Base-by-base conservation (phyloP, 116 monocot genomes). In the Trichopus zeylanicus region DNA sequence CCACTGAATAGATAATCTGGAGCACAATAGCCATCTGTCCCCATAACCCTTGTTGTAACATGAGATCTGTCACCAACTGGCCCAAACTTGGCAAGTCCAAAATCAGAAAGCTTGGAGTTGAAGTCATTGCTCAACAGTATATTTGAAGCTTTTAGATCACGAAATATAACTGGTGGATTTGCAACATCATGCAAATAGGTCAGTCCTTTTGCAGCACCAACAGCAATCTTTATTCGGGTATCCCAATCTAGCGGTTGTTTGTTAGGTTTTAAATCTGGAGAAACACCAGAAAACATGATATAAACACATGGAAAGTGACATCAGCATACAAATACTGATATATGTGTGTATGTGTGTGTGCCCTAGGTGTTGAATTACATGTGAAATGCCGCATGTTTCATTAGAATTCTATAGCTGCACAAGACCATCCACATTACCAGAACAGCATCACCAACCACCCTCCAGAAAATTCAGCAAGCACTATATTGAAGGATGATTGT, bases 11-110 rank as follows among this genome's bases (percentile, higher is more conserved):
- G 39, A 59, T 59, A 59, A 25, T 59, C 59, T 35, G 59, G 59
- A 42, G 59, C 59, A 59, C 59, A 59, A 25, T 59, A 59, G 12
- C 59, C 59, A 42, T 59, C 38, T 24, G 59, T 59, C 13, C 59
- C 59, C 59, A 59, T 59, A 32, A 59, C 59, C 38, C 59, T 59
- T 39, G 59, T 59, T 39, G 59, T 39, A 26, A 59, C 59, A 59
- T 39, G 57, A 33, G 57, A 34, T 8, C 35, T 59, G 7, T 59
- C 59, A 35, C 59, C 59, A 59, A 59, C 59, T 12, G 59, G 59
- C 7, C 59, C 59, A 2, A 59, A 39, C 26, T 59, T 59, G 15
- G 59, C 59, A 38, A 59, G 59, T 20, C 59, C 59, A 59, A 59
- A 59, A 59, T 59, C 59, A 20, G 59, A 59, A 35, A 59, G 59